phyloP scores from a whole-genome alignment of 257 asterid species.

The Eucommia ulmoides region DNA sequence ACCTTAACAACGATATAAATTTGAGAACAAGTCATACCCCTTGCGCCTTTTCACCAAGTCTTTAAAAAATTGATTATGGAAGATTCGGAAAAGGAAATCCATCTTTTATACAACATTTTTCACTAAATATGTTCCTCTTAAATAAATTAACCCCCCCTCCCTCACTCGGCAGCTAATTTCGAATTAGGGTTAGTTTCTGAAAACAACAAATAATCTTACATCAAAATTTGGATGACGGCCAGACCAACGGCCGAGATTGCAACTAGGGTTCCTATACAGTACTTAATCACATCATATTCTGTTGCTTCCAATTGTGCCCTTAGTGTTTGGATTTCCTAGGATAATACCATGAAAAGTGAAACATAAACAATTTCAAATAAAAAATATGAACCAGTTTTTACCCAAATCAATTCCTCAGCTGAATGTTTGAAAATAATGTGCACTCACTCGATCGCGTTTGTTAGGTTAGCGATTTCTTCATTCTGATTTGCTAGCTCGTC shows the following conservation, averaged over 20 bases:
- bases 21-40: too few species aligned
- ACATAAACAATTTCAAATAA: background rate
- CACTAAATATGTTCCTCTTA: too few species aligned
- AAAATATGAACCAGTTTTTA: too few species aligned
- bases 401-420: background rate
- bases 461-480: slow-evolving; percentile 83
- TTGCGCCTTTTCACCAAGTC: too few species aligned
- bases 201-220: slow-evolving; percentile 38
- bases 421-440: too few species aligned
- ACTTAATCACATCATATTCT: slow-evolving; percentile 83
- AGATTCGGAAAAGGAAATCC: too few species aligned
- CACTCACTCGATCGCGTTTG: slow-evolving; percentile 83
- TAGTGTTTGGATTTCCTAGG: slow-evolving; percentile 73
- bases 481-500: slow-evolving; percentile 77
- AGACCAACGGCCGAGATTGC: slow-evolving; percentile 79
- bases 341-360: slow-evolving; percentile 1
- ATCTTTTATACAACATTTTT: too few species aligned
- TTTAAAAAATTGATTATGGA: too few species aligned
- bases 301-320: slow-evolving; percentile 91
- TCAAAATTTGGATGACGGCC: slow-evolving; percentile 60
- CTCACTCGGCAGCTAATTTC: too few species aligned
- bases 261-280: slow-evolving; percentile 84
- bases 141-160: too few species aligned
- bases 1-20: too few species aligned
- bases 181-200: too few species aligned